Evolutionary conservation across 176 grass and related monocot genomes (phyloP).

Genomic region (Juncus inflexus): DNA sequence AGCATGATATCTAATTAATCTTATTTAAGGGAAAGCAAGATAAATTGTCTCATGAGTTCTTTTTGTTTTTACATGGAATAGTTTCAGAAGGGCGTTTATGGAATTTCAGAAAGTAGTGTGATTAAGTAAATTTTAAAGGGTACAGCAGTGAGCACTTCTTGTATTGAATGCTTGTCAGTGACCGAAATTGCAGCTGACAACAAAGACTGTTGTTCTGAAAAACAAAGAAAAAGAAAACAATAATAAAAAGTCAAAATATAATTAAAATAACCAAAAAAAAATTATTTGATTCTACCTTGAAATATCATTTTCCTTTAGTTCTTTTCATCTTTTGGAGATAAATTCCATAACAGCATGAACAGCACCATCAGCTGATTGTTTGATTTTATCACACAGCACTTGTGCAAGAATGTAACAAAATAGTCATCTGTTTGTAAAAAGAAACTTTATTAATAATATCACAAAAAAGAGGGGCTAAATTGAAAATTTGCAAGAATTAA

Average conservation of each 20-base stretch:
- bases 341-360: slow-evolving; percentile 89
- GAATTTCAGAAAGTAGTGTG: background rate
- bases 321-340: slow-evolving; percentile 82
- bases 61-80: no score
- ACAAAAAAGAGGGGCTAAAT: slow-evolving; percentile 5
- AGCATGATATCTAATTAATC: slow-evolving; percentile 77
- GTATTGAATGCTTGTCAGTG: slow-evolving; percentile 66
- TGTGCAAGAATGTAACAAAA: slow-evolving; percentile 73
- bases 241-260: slow-evolving; percentile 11
- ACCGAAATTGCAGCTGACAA: slow-evolving; percentile 68
- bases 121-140: slow-evolving; percentile 29
- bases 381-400: slow-evolving; percentile 83
- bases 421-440: slow-evolving; percentile 56
- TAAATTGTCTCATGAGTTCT: background rate
- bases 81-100: no score
- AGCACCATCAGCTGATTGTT: slow-evolving; percentile 94
- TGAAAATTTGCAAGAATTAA: background rate
- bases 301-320: slow-evolving; percentile 74
- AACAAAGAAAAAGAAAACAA: slow-evolving; percentile 13
- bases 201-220: slow-evolving; percentile 80
- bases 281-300: slow-evolving; percentile 43
- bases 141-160: slow-evolving; percentile 90
- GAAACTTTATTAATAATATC: slow-evolving; percentile 6
- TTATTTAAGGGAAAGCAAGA: slow-evolving; percentile 40
- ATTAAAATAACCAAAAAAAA: slow-evolving; percentile 4